A percentile compares a stretch with the other conserved stretches of the same genome.
phyloP scores from a whole-genome alignment of 2,329 filamentous ascomycete genomes.

The Cladophialophora yegresii region DNA sequence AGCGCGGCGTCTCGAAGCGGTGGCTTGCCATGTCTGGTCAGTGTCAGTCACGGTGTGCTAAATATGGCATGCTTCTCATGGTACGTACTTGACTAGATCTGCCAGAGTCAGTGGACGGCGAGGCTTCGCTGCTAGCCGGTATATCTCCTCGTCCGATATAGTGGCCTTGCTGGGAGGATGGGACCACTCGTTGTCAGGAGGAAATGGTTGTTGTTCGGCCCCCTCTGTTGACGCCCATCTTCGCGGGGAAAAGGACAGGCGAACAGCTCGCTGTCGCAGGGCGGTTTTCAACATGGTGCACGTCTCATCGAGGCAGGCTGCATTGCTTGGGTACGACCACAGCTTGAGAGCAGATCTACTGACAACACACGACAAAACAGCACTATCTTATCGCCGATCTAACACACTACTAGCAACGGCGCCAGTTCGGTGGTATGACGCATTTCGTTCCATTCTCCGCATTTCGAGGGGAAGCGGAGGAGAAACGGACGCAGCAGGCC shows the following conservation, averaged over 20 bases:
- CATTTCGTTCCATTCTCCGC: background rate
- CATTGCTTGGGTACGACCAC: background rate
- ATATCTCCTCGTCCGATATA: slow-evolving; percentile 73
- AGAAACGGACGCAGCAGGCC: too few species aligned
- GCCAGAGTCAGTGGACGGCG: slow-evolving; percentile 81
- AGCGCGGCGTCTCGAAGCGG: slow-evolving; percentile 79
- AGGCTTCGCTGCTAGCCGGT: slow-evolving; percentile 72
- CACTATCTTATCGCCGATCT: background rate
- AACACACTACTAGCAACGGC: background rate
- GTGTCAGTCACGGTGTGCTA: slow-evolving; percentile 21
- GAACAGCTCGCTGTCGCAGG: slow-evolving; percentile 15
- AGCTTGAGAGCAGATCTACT: background rate
- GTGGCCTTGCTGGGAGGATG: slow-evolving; percentile 50
- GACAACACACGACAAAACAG: background rate
- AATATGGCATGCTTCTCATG: slow-evolving; percentile 37
- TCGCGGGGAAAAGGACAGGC: slow-evolving; percentile 11
- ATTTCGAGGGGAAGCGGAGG: background rate
- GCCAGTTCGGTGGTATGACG: background rate
- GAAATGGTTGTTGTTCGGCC: slow-evolving; percentile 25
- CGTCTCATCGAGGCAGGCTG: background rate
- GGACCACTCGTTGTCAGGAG: slow-evolving; percentile 30
- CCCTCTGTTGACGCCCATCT: slow-evolving; percentile 21
- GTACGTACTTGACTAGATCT: slow-evolving; percentile 77
- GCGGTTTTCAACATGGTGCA: slow-evolving; percentile 24
- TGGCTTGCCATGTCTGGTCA: slow-evolving; percentile 68